Evolutionary conservation across 164 flowering plant genomes (phyloP), one percentile per base, ranked within the genome.

Genomic region (Amborella trichopoda): DNA sequence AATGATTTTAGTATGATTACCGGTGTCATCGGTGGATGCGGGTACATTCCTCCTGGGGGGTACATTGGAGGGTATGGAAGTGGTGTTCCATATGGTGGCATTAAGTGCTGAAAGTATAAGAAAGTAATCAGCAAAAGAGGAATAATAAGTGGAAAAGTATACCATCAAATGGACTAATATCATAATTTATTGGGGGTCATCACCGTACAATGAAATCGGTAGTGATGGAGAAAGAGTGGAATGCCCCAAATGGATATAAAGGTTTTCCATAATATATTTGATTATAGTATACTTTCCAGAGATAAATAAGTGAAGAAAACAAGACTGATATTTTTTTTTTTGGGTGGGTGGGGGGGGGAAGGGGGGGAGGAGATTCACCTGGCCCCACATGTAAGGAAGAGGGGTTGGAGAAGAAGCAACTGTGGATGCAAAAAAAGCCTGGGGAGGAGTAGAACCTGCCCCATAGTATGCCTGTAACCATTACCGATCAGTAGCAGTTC

Each of bases 11-110:
- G 3, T 14, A 40, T 34, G 14, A 48, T 73, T 70, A 90, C 98
- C 76, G 34, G 30, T 36, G 78, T 64, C 70, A 86, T 74, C 57
- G 56, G 67, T 28, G 95, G 96, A 70, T 81, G 90, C 53, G 82
- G 78, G 64, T 81, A 87, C 28, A 81, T 60, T 50, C 78, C 90
- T 26, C 80, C 89, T 4, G 78, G 88, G 53, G 96, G 83, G 74
- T 83, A 87, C 20, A 87, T 17, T 34, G 90, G 74, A 38, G 91
- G 83, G 67, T 87, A 91, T 43, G 89, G 95, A 60, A 84, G 76
- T 44, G 94, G 89, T 27, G 64, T 52, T 40, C 71, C 71, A 28
- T 59, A 67, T 18, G 64, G 94, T 28, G 96, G 73, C 44, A 87
- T 91, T 49, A 83, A 48, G 61, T 83, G 98, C 90, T 81, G 80